Evolutionary conservation across 495 filamentous ascomycete genomes (phyloP).

Genomic region (Tuber melanosporum): DNA sequence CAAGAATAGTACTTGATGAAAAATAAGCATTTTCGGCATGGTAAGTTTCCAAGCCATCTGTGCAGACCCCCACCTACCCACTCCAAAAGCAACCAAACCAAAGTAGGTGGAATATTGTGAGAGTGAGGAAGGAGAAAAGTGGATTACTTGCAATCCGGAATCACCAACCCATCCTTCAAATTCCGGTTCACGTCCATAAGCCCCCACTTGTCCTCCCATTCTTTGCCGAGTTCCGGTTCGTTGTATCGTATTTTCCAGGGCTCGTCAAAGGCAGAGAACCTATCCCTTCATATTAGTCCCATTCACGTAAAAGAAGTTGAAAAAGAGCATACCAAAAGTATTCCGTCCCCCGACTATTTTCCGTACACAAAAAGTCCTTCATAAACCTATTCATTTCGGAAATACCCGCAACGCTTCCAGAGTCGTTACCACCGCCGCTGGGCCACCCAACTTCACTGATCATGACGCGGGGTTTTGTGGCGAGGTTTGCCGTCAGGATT

Average conservation of each 20-base stretch:
- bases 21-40: background rate
- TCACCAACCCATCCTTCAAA: slow-evolving; percentile 74
- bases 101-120: background rate
- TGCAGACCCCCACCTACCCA: background rate
- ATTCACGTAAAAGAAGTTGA: background rate
- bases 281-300: slow-evolving; percentile 31
- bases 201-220: slow-evolving; percentile 97
- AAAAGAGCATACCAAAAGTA: slow-evolving; percentile 72
- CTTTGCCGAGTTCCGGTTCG: slow-evolving; percentile 51
- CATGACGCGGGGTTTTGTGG: slow-evolving; percentile 57
- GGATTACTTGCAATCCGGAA: slow-evolving; percentile 62
- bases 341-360: slow-evolving; percentile 69
- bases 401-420: slow-evolving; percentile 70
- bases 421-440: slow-evolving; percentile 65
- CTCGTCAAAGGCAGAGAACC: slow-evolving; percentile 91
- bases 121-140: background rate
- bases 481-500: slow-evolving; percentile 51
- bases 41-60: background rate
- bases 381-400: slow-evolving; percentile 80
- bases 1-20: background rate
- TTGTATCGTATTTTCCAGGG: slow-evolving; percentile 84
- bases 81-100: background rate
- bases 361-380: slow-evolving; percentile 75
- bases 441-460: slow-evolving; percentile 95
- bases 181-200: slow-evolving; percentile 81